Base-by-base conservation (phyloP, 116 monocot genomes). In the Trichopus zeylanicus region DNA sequence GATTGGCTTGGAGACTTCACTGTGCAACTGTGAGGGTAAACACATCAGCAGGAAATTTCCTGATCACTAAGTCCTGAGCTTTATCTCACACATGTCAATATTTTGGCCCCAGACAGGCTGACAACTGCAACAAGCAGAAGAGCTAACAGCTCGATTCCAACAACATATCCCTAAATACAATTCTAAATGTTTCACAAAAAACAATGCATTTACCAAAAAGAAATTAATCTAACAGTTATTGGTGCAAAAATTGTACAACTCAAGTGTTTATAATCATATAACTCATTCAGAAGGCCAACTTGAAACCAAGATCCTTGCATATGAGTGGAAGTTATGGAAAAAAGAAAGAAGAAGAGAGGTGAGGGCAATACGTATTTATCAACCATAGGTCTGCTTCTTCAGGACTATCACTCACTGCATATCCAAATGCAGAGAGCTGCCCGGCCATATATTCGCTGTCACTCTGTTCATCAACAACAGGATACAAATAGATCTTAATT, bases 381-480 rank as follows among this genome's bases (percentile, higher is more conserved):
- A 99, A 73, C 99, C 99, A 99, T 7, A 99, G 68, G 46, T 99
- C 99, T 35, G 92, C 92, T 47, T 64, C 75, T n/a, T 99, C 89
- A 26, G 92, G 86, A 48, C 67, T 73, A 46, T 91, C 85, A 59
- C 73, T 85, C 62, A 99, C 29, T 9, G 78, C 62, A 72, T 99
- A 99, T 25, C 99, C 99, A 79, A 88, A 99, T 62, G 92, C 69
- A 18, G 88, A 80, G 12, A 99, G 91, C 70, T 99, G 88, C 23
- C 99, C 99, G 28, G 92, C 78, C 99, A 99, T 99, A 60, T 92
- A 99, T 64, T 99, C 99, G 72, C 99, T 92, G 67, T 99, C 99
- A 79, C 92, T 99, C 92, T 92, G 82, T 51, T 42, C 42, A 42
- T 3, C 42, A 42, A 3, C 42, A 42, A 3, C 6, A 42, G 12